phyloP scores from a whole-genome alignment of 2,329 filamentous ascomycete species.

The Microdochium nivale region DNA sequence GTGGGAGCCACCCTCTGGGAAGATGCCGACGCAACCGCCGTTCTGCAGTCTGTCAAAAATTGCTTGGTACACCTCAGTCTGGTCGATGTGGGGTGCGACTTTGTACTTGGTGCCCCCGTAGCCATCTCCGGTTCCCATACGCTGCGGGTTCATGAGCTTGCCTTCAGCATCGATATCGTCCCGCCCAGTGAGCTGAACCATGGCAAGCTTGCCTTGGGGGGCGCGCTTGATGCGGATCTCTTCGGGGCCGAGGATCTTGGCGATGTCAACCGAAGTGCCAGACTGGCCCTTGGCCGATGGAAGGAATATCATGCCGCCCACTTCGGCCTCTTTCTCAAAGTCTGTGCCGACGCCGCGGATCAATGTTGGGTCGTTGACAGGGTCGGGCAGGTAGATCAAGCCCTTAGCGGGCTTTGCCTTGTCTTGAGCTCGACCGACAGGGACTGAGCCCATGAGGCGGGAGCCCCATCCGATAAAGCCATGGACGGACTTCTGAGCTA shows the following conservation, averaged over 20 bases:
- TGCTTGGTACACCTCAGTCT: constrained; percentile 86
- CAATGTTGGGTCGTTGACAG: constrained; percentile 73
- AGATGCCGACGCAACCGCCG: constrained; percentile 90
- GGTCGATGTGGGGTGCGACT: constrained; percentile 85
- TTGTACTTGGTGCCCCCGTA: constrained; percentile 79
- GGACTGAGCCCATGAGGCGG: constrained; percentile 76
- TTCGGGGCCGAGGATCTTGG: constrained; percentile 69
- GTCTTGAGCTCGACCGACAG: constrained; percentile 90
- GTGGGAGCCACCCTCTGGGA: constrained; percentile 93
- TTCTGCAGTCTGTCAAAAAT: constrained; percentile 77
- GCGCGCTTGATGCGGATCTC: constrained; percentile 81
- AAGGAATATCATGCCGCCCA: constrained; percentile 78
- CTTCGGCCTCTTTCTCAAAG: constrained; percentile 68
- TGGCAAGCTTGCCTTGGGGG: constrained; percentile 67
- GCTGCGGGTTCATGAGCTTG: constrained; percentile 46
- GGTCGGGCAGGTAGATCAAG: constrained; percentile 81
- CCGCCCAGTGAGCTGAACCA: constrained; percentile 75
- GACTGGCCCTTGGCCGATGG: constrained; percentile 72
- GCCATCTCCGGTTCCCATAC: constrained; percentile 46
- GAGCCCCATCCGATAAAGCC: constrained; percentile 88
- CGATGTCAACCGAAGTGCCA: constrained; percentile 75
- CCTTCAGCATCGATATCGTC: constrained; percentile 62
- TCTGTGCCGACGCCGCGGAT: constrained; percentile 72
- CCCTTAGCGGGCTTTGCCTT: constrained; percentile 72
- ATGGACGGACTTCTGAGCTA: constrained; percentile 91